These are phyloP conservation scores for Stenocarpella maydis DNA, from an alignment of 2,329 filamentous ascomycete species.

Conservation along the genomic window DNA sequence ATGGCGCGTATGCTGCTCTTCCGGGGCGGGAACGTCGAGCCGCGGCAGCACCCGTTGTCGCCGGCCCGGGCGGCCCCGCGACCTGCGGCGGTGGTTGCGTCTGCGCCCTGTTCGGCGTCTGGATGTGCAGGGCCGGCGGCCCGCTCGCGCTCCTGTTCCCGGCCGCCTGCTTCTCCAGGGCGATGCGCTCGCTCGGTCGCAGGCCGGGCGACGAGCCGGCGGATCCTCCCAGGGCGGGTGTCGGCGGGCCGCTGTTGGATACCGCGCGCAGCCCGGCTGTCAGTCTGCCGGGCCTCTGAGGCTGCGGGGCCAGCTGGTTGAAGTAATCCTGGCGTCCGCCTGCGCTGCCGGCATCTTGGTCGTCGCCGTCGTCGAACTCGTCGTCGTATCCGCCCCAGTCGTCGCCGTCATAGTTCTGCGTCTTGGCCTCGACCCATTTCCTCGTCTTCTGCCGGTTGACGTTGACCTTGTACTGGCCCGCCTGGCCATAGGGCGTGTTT, in stretches of 20 bases:
- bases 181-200: slow-evolving; percentile 34
- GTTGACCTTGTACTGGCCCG: slow-evolving; percentile 75
- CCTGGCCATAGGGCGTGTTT: slow-evolving; percentile 39
- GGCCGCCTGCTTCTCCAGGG: slow-evolving; percentile 33
- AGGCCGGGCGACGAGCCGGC: slow-evolving; percentile 31
- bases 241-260: slow-evolving; percentile 27
- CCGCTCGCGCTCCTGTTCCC: slow-evolving; percentile 38
- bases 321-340: slow-evolving; percentile 20
- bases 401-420: slow-evolving; percentile 87
- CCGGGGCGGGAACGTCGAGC: slow-evolving; percentile 63
- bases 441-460: slow-evolving; percentile 89
- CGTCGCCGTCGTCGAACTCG: slow-evolving; percentile 68
- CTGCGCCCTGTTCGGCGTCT: slow-evolving; percentile 34
- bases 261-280: slow-evolving; percentile 32
- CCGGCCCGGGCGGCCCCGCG: slow-evolving; percentile 5
- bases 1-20: slow-evolving; percentile 68
- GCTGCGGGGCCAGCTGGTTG: slow-evolving; percentile 32
- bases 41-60: slow-evolving; percentile 37
- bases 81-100: slow-evolving; percentile 20
- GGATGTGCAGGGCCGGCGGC: slow-evolving; percentile 38
- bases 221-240: slow-evolving; percentile 29
- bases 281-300: slow-evolving; percentile 31
- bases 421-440: slow-evolving; percentile 94
- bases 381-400: slow-evolving; percentile 84
- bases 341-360: slow-evolving; percentile 49